These are phyloP conservation scores for Schizochytrium sp. DNA, from an alignment of 108 stramenopile genomes.

Conservation along the genomic window DNA sequence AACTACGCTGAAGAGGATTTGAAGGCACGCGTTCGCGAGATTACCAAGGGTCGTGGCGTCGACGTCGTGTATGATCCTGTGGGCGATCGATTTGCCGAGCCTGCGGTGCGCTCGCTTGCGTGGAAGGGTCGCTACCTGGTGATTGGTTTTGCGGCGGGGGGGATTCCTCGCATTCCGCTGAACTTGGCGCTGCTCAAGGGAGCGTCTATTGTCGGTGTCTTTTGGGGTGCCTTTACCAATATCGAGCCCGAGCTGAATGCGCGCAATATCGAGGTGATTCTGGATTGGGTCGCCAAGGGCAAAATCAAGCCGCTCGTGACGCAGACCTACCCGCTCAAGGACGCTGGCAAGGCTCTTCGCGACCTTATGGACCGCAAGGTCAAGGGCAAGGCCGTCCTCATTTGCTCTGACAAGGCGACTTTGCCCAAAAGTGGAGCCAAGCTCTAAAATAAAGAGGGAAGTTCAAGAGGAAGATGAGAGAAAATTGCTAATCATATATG, in stretches of 20 bases:
- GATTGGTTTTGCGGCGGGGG: slow-evolving; percentile 33
- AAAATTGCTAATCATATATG: no score
- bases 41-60: background rate
- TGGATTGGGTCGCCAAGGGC: background rate
- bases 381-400: background rate
- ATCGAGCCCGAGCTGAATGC: slow-evolving; percentile 10
- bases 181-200: slow-evolving; percentile 38
- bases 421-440: background rate
- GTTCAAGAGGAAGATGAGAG: no score
- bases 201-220: slow-evolving; percentile 29
- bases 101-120: slow-evolving; percentile 20
- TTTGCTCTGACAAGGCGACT: background rate
- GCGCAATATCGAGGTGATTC: background rate
- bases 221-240: slow-evolving; percentile 33
- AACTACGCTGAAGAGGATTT: slow-evolving; percentile 24
- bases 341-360: slow-evolving; percentile 25
- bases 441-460: background rate
- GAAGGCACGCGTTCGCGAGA: background rate
- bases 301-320: slow-evolving; percentile 20
- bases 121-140: slow-evolving; percentile 34
- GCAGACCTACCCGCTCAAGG: slow-evolving; percentile 31
- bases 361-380: slow-evolving; percentile 28
- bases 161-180: slow-evolving; percentile 28
- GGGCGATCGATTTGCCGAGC: background rate
- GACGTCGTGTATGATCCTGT: slow-evolving; percentile 10